Percentiles rank a stretch among this genome's conserved stretches.
Evolutionary conservation across 2,329 filamentous ascomycete genomes (phyloP).

Genomic region (Alternaria angustiovoidea): DNA sequence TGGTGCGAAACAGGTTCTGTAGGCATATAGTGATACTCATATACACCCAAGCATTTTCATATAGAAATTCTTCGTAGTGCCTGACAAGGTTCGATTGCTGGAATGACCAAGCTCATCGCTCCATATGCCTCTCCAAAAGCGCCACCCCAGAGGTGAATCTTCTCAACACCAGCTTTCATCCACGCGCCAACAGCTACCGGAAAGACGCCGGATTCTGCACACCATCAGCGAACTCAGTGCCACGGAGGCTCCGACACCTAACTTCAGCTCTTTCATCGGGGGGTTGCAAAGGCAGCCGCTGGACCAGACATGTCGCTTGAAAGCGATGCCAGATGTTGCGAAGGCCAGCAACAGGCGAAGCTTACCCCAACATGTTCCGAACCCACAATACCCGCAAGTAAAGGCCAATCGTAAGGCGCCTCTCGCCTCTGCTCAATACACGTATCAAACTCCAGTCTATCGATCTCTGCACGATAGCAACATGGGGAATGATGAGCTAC

Average conservation of each 20-base stretch:
- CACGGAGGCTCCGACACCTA: slow-evolving; percentile 18
- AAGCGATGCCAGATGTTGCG: background rate
- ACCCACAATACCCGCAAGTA: background rate
- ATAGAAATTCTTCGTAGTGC: background rate
- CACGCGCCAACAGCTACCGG: slow-evolving; percentile 21
- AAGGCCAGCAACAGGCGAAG: slow-evolving; percentile 25
- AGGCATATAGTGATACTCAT: background rate
- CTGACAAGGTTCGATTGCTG: background rate
- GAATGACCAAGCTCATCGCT: background rate
- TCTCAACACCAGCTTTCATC: background rate
- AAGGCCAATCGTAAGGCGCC: slow-evolving; percentile 11
- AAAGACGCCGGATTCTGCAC: slow-evolving; percentile 39
- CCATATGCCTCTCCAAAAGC: slow-evolving; percentile 32
- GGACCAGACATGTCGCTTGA: background rate
- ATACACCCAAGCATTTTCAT: background rate
- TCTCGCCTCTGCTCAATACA: slow-evolving; percentile 4
- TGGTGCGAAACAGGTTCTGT: background rate
- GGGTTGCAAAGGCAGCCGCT: slow-evolving; percentile 10
- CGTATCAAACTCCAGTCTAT: background rate
- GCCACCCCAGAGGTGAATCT: slow-evolving; percentile 16
- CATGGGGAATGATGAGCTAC: slow-evolving; percentile 11
- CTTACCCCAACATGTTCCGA: slow-evolving; percentile 23
- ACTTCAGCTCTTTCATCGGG: slow-evolving; percentile 20
- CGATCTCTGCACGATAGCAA: background rate
- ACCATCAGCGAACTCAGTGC: slow-evolving; percentile 40